A percentile compares a stretch with the other conserved stretches of the same genome.
Conservation (phyloP, 139 green algal species). For the Picochlorum costavermella region DNA sequence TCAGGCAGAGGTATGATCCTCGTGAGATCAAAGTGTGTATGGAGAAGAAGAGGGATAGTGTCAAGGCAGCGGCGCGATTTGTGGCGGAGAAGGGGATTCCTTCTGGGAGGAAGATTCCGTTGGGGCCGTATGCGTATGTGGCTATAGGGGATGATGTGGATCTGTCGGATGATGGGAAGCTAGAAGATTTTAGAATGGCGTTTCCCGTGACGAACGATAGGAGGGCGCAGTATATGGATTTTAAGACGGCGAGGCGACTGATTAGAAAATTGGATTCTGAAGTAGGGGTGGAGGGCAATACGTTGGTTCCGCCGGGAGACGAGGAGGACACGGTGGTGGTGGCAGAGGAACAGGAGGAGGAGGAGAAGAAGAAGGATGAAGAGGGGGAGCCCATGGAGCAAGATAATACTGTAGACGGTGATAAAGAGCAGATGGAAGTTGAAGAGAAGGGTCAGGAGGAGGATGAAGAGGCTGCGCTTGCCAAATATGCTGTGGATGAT, state of each 20-base stretch:
- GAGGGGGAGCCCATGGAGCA: slow-evolving; percentile 9
- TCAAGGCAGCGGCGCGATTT: not conserved
- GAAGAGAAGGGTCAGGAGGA: slow-evolving; percentile 14
- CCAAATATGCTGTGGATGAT: slow-evolving; percentile 4
- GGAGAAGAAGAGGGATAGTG: not conserved
- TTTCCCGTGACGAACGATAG: slow-evolving; percentile 43
- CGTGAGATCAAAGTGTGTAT: slow-evolving; percentile 20
- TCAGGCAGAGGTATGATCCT: slow-evolving; percentile 35
- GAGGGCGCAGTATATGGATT: slow-evolving; percentile 47
- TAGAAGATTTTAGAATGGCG: slow-evolving; percentile 17
- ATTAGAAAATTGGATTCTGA: slow-evolving; percentile 63
- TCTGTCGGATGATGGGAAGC: not conserved
- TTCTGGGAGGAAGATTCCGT: not conserved
- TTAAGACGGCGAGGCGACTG: slow-evolving; percentile 45
- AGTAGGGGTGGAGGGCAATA: slow-evolving; percentile 57
- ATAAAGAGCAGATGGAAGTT: slow-evolving; percentile 7
- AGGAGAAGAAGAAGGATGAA: not conserved
- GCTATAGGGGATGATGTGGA: not conserved
- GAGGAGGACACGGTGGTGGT: not conserved
- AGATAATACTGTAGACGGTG: slow-evolving; percentile 6
- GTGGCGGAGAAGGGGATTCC: slow-evolving; percentile 32
- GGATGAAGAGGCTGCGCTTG: slow-evolving; percentile 15
- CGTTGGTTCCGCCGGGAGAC: slow-evolving; percentile 15
- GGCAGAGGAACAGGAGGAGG: not conserved
- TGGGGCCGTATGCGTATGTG: not conserved